Base-by-base conservation (phyloP, 2,329 filamentous ascomycete genomes). In the Dactylellina drechsleri region DNA sequence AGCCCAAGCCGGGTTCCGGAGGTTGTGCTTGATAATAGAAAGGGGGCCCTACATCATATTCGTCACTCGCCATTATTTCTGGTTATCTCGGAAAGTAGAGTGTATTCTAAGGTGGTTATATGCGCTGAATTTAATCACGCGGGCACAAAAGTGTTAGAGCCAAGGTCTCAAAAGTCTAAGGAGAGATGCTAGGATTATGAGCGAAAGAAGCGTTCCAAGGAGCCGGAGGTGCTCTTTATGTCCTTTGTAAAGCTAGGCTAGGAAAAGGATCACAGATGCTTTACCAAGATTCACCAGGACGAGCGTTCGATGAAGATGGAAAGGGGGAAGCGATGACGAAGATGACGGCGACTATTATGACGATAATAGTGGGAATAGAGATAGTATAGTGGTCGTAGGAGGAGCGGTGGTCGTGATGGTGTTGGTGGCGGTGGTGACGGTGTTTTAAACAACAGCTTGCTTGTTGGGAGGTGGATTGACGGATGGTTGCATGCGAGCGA, bases 41-140 rank as follows among this genome's bases (percentile, higher is more conserved):
- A 61, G 26, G 56, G n/a, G 59, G 85, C 93, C 23, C 87, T 86
- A 98, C 94, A 90, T 99, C 95, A 86, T 99, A 99, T 87, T 99
- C 95, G 88, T 99, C 95, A 90, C 98, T 99, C 82, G 94, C 95
- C 95, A 98, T 99, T 84, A 81, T 87, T 79, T 78, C 76, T 53
- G 49, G 31, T 45, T 40, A 18, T 45, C n/a, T 54, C 31, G 10
- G 28, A 45, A 13, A 36, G 31, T 36, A 36, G 15, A 57, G 36
- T n/a, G 65, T 18, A 31, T 20, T 45, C 26, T 45, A 23, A 23
- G 43, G 6, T 43, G 41, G 13, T 50, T 59, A n/a, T 61, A 57
- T 15, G 40, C 61, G 41, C 50, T 50, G 54, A 40, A 23, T 43
- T 57, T 20, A 66, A 41, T 26, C 31, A 36, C 31, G 31, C 31